These are phyloP conservation scores for Solanum pimpinellifolium DNA, from an alignment of 257 asterid genomes.

Conservation along the genomic window DNA sequence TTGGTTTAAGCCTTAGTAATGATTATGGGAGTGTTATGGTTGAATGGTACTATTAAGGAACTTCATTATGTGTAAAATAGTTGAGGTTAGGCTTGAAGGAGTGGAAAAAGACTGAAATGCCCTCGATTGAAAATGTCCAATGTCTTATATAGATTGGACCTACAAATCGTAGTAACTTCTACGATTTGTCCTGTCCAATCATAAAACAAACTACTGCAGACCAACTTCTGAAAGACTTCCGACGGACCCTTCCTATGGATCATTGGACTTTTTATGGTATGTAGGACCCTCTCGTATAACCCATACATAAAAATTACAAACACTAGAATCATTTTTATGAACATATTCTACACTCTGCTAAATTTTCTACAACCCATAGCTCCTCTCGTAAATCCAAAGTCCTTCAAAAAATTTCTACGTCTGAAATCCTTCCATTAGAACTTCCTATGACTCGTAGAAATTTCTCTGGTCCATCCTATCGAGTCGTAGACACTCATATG, in stretches of 20 bases:
- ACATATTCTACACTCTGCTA: background rate
- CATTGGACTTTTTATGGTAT: background rate
- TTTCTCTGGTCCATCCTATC: background rate
- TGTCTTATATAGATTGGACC: background rate
- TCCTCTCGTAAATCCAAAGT: background rate
- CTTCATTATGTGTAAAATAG: background rate
- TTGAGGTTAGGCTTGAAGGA: background rate
- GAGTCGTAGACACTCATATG: background rate
- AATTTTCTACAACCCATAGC: background rate
- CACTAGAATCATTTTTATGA: background rate
- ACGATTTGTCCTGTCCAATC: background rate
- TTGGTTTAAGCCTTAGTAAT: background rate
- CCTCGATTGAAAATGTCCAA: background rate
- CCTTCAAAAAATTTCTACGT: background rate
- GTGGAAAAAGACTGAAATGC: too few relatives aligned
- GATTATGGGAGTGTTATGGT: too few relatives aligned
- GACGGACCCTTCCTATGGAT: background rate
- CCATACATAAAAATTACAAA: too few relatives aligned
- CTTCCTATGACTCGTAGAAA: background rate
- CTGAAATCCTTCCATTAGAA: too few relatives aligned
- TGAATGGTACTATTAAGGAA: background rate
- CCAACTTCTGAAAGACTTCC: background rate
- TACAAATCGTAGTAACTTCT: background rate
- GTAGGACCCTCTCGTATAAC: background rate
- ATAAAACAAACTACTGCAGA: background rate